These are phyloP conservation scores for Whalleya microplaca DNA, from an alignment of 2,329 filamentous ascomycete species.

Conservation along the genomic window DNA sequence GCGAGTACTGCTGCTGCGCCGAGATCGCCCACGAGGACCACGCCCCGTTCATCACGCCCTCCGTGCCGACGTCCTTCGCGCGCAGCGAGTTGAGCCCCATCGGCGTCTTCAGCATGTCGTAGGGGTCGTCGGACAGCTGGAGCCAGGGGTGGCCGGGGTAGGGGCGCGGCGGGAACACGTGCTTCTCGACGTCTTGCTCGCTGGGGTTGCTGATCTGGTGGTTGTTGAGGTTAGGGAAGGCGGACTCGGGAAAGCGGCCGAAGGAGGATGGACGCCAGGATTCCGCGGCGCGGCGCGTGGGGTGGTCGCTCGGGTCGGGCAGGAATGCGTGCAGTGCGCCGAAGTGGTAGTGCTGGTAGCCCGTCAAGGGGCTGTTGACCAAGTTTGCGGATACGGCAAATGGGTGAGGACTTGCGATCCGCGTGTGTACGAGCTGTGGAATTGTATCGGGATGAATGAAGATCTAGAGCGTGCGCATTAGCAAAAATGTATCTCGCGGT, in stretches of 20 bases:
- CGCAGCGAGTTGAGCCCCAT: slow-evolving; percentile 44
- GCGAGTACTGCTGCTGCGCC: slow-evolving; percentile 51
- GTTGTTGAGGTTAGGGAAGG: slow-evolving; percentile 20
- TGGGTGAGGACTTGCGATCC: slow-evolving; percentile 52
- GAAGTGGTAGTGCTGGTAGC: slow-evolving; percentile 56
- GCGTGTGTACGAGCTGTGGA: slow-evolving; percentile 56
- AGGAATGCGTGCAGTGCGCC: slow-evolving; percentile 57
- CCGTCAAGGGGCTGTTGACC: slow-evolving; percentile 58
- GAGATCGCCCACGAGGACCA: slow-evolving; percentile 55
- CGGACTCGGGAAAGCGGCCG: slow-evolving; percentile 19
- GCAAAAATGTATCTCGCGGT: background rate
- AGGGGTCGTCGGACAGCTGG: slow-evolving; percentile 39
- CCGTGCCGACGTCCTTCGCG: slow-evolving; percentile 17
- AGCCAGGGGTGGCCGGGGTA: slow-evolving; percentile 57
- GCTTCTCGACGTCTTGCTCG: slow-evolving; percentile 6
- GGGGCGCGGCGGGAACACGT: slow-evolving; percentile 38
- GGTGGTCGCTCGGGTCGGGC: slow-evolving; percentile 46
- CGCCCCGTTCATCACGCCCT: slow-evolving; percentile 41
- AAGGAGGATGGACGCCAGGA: slow-evolving; percentile 45
- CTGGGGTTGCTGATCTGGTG: slow-evolving; percentile 16
- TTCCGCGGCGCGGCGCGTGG: slow-evolving; percentile 32
- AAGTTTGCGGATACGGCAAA: slow-evolving; percentile 59
- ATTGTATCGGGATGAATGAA: slow-evolving; percentile 46
- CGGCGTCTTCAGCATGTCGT: slow-evolving; percentile 49
- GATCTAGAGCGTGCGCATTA: slow-evolving; percentile 22